Percentiles rank a stretch among this genome's conserved stretches.
Evolutionary conservation across 2,329 filamentous ascomycete genomes (phyloP).

Genomic region (Septoria linicola): DNA sequence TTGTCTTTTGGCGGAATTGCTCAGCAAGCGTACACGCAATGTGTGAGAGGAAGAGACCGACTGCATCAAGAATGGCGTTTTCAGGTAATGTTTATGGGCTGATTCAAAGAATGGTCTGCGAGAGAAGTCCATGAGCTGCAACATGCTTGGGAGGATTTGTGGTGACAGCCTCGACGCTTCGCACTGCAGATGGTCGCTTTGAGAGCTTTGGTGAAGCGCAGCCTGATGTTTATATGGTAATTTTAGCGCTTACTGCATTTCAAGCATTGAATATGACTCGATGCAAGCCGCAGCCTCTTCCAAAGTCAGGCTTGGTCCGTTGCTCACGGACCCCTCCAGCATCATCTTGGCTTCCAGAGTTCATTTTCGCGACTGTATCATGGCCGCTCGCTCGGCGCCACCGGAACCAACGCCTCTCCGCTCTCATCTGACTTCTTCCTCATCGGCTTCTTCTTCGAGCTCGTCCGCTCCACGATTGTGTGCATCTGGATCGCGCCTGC

Average conservation of each 20-base stretch:
- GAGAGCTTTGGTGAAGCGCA: neutral
- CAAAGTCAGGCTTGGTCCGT: neutral
- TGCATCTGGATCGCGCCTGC: conserved; percentile 3
- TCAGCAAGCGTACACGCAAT: conserved; percentile 13
- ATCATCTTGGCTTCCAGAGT: too few species aligned
- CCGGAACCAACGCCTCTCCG: conserved; percentile 2
- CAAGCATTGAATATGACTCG: too few species aligned
- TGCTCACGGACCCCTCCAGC: too few species aligned
- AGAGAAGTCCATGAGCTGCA: conserved; percentile 3
- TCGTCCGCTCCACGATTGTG: conserved; percentile 1
- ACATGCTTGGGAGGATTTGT: neutral
- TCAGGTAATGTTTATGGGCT: conserved; percentile 13
- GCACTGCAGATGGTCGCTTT: neutral
- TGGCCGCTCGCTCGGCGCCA: neutral
- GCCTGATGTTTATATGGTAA: conserved; percentile 9
- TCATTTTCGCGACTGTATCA: too few species aligned
- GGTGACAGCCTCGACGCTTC: neutral
- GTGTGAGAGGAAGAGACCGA: neutral
- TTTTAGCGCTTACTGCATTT: neutral
- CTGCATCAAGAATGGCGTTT: conserved; percentile 18
- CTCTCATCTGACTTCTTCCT: conserved; percentile 8
- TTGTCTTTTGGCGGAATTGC: neutral
- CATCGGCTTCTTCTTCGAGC: neutral
- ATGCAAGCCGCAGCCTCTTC: neutral
- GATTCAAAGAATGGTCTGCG: conserved; percentile 2